Base-by-base conservation (phyloP, 2,329 filamentous ascomycete genomes). In the Clathrospora elynae region DNA sequence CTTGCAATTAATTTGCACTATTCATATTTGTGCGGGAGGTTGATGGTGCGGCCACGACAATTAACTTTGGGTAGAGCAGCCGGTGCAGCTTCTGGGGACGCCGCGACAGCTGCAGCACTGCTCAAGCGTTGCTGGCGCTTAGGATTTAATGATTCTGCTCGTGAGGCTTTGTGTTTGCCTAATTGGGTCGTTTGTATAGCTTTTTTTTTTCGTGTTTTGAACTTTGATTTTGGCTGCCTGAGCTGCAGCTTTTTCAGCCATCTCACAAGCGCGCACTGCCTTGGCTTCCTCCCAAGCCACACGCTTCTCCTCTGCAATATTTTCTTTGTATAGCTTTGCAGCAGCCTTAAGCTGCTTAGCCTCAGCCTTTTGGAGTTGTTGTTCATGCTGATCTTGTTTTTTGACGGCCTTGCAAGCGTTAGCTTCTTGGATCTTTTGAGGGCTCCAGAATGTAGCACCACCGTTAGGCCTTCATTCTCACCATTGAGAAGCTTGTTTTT, bases 341-440 rank as follows among this genome's bases (percentile, higher is more conserved):
- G 28, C 26, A 5, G 16, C 20, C 12, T 12, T 4, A 25, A 39
- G 36, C 36, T 39, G 7, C 20, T 32, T 31, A 5, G 14, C 16
- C n/a, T n/a, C 16, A 12, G 26, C n/a, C 32, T 39, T 32, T 32
- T 17, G 29, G 29, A 18, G 19, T 39, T 19, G 18, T 39, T 39
- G 14, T 7, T 25, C 6, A 13, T 19, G 24, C 12, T 24, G 32
- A 32, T 13, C 18, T 14, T n/a, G n/a, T n/a, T n/a, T n/a, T n/a
- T n/a, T n/a, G n/a, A n/a, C n/a, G n/a, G n/a, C n/a, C n/a, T n/a
- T n/a, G n/a, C n/a, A n/a, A n/a, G n/a, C 18, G 12, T 12, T n/a
- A 24, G 26, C 36, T 39, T 25, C 22, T 22, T 39, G 9, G 13
- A 39, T 18, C 28, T 24, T 23, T 18, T 13, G 12, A 25, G 26